Base-by-base conservation (phyloP, 306 rosid species). In the Inga leiocalycina region DNA sequence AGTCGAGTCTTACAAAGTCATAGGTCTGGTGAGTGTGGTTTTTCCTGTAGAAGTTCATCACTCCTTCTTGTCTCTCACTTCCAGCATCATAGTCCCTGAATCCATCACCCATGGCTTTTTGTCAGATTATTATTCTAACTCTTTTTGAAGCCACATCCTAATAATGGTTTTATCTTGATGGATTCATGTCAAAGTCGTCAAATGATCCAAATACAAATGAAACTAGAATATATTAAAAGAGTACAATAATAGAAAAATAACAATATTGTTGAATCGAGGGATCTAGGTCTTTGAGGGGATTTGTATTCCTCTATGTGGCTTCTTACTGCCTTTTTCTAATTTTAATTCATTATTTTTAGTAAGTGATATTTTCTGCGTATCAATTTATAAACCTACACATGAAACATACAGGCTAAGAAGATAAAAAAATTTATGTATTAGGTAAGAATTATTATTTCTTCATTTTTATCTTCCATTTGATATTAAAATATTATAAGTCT, bases 1-100 rank as follows among this genome's bases (percentile, higher is more conserved):
- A 59, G 3, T 27, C 30, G 32, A 59, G 17, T 62, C 89, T 86
- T 86, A 88, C 89, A 59, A 81, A 88, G 41, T 81, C 83, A 81
- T 32, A 72, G 73, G 88, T 84, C 75, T 88, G 91, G 74, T 88
- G 81, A 34, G 74, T 76, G 76, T 86, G 91, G 16, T 86, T 85
- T 78, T 79, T 10, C 45, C 77, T 83, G 74, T 88, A 88, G 56
- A 77, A 82, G 59, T 84, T 74, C 78, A 81, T 85, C 71, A 88
- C 89, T 3, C 74, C 75, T 15, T 68, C 83, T 59, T 79, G 85
- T 77, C 91, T 86, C 73, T 76, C 82, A 3, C 81, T 81, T 57
- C 85, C 85, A 19, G 54, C 84, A 41, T 82, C 87, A 67, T 88
- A 84, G 56, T 82, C 59, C 44, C 89, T 88, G 79, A 19, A 35